These are phyloP conservation scores for Abortiporus biennis DNA, from an alignment of 1,284 basidiomycete species.

Conservation along the genomic window DNA sequence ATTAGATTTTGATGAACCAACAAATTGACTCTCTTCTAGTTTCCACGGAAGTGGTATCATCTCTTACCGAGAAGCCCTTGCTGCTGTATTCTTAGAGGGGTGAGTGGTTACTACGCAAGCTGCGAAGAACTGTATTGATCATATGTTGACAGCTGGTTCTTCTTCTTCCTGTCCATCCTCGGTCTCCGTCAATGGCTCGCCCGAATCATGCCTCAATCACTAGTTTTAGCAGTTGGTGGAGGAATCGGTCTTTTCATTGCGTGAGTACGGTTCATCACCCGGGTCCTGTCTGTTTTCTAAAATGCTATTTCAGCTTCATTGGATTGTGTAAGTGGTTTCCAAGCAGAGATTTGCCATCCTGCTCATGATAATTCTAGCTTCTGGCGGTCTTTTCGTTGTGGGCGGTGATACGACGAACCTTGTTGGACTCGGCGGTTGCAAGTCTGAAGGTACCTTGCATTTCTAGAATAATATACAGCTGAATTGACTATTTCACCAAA, in stretches of 20 bases:
- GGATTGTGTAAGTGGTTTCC: constrained; percentile 45
- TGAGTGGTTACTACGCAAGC: constrained; percentile 24
- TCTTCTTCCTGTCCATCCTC: constrained; percentile 76
- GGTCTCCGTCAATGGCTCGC: constrained; percentile 90
- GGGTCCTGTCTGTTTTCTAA: neutral
- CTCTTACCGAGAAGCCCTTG: constrained; percentile 77
- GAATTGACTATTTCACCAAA: constrained; percentile 27
- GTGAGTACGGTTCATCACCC: constrained; percentile 27
- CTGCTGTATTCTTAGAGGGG: constrained; percentile 86
- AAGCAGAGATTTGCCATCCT: neutral
- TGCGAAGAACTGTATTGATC: neutral
- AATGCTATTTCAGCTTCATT: constrained; percentile 45
- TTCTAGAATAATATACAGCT: neutral
- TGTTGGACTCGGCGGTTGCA: constrained; percentile 80
- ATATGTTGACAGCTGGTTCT: constrained; percentile 60
- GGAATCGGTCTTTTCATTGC: constrained; percentile 87
- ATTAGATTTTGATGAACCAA: too few relatives aligned
- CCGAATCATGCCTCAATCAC: constrained; percentile 82
- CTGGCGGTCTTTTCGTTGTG: constrained; percentile 69
- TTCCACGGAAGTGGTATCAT: constrained; percentile 75
- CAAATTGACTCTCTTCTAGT: constrained; percentile 7
- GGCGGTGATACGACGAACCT: constrained; percentile 71
- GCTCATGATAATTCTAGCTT: constrained; percentile 29
- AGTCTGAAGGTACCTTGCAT: constrained; percentile 35
- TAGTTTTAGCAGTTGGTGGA: constrained; percentile 79